Conservation (phyloP, 2,329 filamentous ascomycete species). For the Fusarium setosum region DNA sequence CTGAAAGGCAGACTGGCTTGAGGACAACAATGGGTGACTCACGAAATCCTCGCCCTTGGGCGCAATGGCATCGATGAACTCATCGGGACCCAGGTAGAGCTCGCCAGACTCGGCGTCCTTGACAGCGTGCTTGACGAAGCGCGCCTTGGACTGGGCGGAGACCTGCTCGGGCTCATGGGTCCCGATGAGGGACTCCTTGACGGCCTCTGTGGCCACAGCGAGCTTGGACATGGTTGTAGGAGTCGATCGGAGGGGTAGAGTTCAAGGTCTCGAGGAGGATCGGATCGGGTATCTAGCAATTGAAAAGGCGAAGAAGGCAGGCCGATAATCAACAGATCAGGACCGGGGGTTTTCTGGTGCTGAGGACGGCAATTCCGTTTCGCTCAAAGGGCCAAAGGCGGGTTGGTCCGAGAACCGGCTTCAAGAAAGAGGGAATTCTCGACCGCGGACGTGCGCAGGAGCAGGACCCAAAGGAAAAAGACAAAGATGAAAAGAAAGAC, state of each 20-base stretch:
- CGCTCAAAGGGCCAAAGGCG: conserved; percentile 9
- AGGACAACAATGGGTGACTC: conserved; percentile 55
- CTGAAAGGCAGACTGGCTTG: neutral
- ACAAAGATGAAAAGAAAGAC: conserved; percentile 14
- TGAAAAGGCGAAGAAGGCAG: conserved; percentile 17
- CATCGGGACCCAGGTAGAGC: conserved; percentile 81
- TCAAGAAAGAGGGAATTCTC: conserved; percentile 19
- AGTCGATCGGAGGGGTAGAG: conserved; percentile 32
- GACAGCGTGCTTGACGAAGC: conserved; percentile 80
- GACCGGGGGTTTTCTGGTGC: conserved; percentile 7
- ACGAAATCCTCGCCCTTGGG: conserved; percentile 92
- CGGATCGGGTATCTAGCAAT: conserved; percentile 30
- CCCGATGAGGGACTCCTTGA: conserved; percentile 85
- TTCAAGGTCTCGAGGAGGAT: conserved; percentile 18
- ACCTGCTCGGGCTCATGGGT: conserved; percentile 67
- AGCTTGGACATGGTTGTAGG: conserved; percentile 52
- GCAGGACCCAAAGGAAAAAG: conserved; percentile 12
- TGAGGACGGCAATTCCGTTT: conserved; percentile 11
- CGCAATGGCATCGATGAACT: conserved; percentile 92
- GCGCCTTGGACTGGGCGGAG: conserved; percentile 79
- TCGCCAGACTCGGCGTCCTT: conserved; percentile 83
- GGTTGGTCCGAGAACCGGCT: conserved; percentile 36
- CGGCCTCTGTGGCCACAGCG: conserved; percentile 70
- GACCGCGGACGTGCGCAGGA: conserved; percentile 18
- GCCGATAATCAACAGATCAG: conserved; percentile 23